A percentile compares a stretch with the other conserved stretches of the same genome.
phyloP scores from a whole-genome alignment of 2,329 filamentous ascomycete genomes.

The Rutstroemia sydowiana region DNA sequence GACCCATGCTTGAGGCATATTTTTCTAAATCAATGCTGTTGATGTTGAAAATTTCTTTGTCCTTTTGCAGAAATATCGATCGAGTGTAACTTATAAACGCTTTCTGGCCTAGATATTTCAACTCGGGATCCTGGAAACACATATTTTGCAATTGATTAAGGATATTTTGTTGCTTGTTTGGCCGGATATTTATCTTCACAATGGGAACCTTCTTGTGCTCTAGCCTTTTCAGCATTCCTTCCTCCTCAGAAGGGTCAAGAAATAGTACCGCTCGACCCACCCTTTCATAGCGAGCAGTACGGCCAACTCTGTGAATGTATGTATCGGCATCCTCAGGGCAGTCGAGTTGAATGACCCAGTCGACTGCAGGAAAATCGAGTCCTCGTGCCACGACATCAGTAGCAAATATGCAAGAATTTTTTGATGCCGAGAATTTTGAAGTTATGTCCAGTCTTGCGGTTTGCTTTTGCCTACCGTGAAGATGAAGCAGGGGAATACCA shows the following conservation, averaged over 20 bases:
- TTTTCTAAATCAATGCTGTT: slow-evolving; percentile 77
- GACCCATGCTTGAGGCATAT: slow-evolving; percentile 75
- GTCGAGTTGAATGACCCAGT: slow-evolving; percentile 99
- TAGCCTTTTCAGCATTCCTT: slow-evolving; percentile 79
- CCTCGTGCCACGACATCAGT: slow-evolving; percentile 93
- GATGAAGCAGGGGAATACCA: slow-evolving; percentile 84
- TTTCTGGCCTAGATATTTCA: slow-evolving; percentile 95
- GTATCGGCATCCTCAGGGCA: slow-evolving; percentile 95
- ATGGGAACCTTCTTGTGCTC: slow-evolving; percentile 87
- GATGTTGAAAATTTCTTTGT: slow-evolving; percentile 86
- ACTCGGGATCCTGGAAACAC: slow-evolving; percentile 88
- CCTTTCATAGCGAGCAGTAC: slow-evolving; percentile 88
- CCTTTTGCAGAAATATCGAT: slow-evolving; percentile 79
- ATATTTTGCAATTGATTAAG: slow-evolving; percentile 82
- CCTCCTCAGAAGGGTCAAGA: slow-evolving; percentile 84
- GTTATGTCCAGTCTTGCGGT: slow-evolving; percentile 82
- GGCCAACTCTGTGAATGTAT: slow-evolving; percentile 92
- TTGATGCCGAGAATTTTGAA: slow-evolving; percentile 69
- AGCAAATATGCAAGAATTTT: slow-evolving; percentile 83
- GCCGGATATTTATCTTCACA: slow-evolving; percentile 74
- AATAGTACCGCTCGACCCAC: slow-evolving; percentile 85
- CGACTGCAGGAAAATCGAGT: slow-evolving; percentile 90
- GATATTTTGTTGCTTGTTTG: slow-evolving; percentile 84
- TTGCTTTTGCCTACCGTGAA: slow-evolving; percentile 93
- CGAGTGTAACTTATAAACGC: slow-evolving; percentile 87